phyloP scores from a whole-genome alignment of 2,329 filamentous ascomycete genomes.

The Alternaria conjuncta region DNA sequence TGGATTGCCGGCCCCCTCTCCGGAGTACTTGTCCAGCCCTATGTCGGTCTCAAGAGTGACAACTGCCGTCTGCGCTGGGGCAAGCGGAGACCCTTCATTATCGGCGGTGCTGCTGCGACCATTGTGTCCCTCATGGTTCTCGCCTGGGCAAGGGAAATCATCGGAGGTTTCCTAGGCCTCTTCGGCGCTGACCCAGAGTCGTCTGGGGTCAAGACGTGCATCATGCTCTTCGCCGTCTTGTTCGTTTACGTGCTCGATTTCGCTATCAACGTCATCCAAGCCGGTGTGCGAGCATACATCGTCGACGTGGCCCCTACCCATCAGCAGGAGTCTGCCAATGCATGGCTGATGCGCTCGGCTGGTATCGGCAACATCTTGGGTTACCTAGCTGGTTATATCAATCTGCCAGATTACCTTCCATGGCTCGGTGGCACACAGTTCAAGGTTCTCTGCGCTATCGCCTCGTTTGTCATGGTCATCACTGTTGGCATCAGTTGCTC shows the following conservation, averaged over 20 bases:
- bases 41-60: slow-evolving; percentile 62
- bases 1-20: slow-evolving; percentile 64
- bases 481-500: slow-evolving; percentile 75
- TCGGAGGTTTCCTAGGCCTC: slow-evolving; percentile 69
- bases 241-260: slow-evolving; percentile 93
- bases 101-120: slow-evolving; percentile 57
- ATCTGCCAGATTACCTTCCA: slow-evolving; percentile 76
- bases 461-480: slow-evolving; percentile 72
- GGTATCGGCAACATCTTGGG: slow-evolving; percentile 91
- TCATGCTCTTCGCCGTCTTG: slow-evolving; percentile 80
- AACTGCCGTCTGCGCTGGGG: slow-evolving; percentile 57
- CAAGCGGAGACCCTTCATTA: slow-evolving; percentile 60
- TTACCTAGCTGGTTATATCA: slow-evolving; percentile 83
- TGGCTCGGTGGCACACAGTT: slow-evolving; percentile 90
- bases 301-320: slow-evolving; percentile 91
- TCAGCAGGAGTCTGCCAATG: slow-evolving; percentile 91
- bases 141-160: slow-evolving; percentile 60
- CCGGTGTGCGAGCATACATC: slow-evolving; percentile 88
- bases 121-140: slow-evolving; percentile 58
- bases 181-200: slow-evolving; percentile 75
- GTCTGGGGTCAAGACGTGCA: slow-evolving; percentile 65
- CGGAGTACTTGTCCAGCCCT: slow-evolving; percentile 61
- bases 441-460: slow-evolving; percentile 87
- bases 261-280: slow-evolving; percentile 94
- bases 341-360: slow-evolving; percentile 87